A percentile compares a stretch with the other conserved stretches of the same genome.
Evolutionary conservation across 1,284 basidiomycete species (phyloP).

Genomic region (Paramarasmius palmivorus): DNA sequence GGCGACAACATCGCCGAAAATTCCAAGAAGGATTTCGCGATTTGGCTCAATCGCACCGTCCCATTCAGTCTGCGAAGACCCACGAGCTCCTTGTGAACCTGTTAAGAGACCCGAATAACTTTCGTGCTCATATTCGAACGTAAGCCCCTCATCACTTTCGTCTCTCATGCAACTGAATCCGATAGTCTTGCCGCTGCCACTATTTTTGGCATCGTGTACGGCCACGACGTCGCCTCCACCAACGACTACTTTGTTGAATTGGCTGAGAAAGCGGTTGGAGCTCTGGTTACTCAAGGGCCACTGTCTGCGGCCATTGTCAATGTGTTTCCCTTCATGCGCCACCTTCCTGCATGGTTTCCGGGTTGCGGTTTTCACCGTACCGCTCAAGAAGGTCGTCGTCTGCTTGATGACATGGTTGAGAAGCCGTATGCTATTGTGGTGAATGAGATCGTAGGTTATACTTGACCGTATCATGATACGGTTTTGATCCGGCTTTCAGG

Average conservation of each 20-base stretch:
- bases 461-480: too few relatives aligned
- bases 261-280: slow-evolving; percentile 19
- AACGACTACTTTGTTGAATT: slow-evolving; percentile 22
- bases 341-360: slow-evolving; percentile 16
- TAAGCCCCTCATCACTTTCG: slow-evolving; percentile 5
- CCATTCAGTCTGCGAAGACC: slow-evolving; percentile 31
- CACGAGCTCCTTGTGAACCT: slow-evolving; percentile 1
- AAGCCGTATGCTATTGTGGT: not conserved
- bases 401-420: not conserved
- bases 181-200: slow-evolving; percentile 3
- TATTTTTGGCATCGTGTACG: slow-evolving; percentile 5
- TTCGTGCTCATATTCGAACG: slow-evolving; percentile 24
- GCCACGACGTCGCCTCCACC: slow-evolving; percentile 1
- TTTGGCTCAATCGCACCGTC: slow-evolving; percentile 23
- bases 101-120: slow-evolving; percentile 4
- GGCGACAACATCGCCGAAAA: slow-evolving; percentile 37
- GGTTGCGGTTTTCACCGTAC: slow-evolving; percentile 7
- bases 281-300: slow-evolving; percentile 14
- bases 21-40: slow-evolving; percentile 35
- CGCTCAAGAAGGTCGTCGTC: not conserved
- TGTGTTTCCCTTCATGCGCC: slow-evolving; percentile 24
- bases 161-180: not conserved
- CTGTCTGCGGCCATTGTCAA: slow-evolving; percentile 25
- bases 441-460: not conserved
- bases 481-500: not conserved